Evolutionary conservation across 164 flowering plant genomes (phyloP), one percentile per base, ranked within the genome.

Genomic region (Tetracentron sinense): DNA sequence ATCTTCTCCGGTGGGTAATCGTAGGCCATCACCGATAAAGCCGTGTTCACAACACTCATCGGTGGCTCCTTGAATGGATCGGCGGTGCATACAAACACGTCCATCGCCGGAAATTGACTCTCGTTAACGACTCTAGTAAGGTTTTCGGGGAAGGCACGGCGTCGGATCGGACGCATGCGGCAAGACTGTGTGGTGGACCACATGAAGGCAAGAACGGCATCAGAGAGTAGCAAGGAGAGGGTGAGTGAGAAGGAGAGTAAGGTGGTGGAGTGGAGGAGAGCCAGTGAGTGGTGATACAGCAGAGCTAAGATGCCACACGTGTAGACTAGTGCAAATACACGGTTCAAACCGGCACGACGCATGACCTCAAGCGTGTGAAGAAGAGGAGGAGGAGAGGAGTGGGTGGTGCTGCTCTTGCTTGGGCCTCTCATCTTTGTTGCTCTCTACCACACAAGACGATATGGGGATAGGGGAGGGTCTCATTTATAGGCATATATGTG

Each of bases 31-130:
- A 64, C 65, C 16, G 78, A 75, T 2, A 75, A 28, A 21, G 62
- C 73, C 0, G 78, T 72, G 64, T 75, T 72, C 25, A 58, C 75
- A 1, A 58, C 68, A 14, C 27, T 42, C 30, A 68, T 61, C 1
- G 75, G 73, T 0, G 75, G 78, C 53, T 75, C 79, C 70, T 65
- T 76, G 42, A 44, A 62, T 12, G 79, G 79, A 31, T 76, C 79
- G 2, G 79, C 76, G 0, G 79, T 76, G 58, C 79, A 76, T 14
- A 76, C 63, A 57, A 76, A 75, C 58, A 69, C 75, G 22, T 75
- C 79, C 27, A 75, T 16, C 7, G 25, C 42, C 1, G 79, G 79
- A 26, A 64, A 57, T 8, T 72, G 66, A 0, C 42, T 19, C 2
- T 63, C 63, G 15, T 60, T 22, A 23, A 67, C n/a, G 6, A 50